These are phyloP conservation scores for Phytomonas francai DNA, from an alignment of 208 protist genomes.

Conservation along the genomic window DNA sequence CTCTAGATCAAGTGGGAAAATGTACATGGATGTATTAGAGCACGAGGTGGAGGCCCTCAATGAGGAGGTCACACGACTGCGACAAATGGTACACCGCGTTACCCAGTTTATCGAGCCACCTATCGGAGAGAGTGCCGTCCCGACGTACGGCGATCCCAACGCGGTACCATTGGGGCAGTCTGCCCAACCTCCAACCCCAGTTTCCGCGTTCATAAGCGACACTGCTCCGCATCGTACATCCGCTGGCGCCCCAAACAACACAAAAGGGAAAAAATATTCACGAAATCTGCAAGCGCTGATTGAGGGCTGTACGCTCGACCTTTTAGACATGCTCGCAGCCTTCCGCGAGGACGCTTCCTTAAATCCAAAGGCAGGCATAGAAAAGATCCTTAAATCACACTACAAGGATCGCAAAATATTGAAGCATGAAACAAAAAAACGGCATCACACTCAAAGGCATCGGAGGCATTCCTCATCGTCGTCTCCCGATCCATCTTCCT, in stretches of 20 bases:
- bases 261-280: not conserved
- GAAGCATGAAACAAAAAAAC: not conserved
- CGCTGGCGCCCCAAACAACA: not conserved
- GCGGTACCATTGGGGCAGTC: not conserved
- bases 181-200: not conserved
- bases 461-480: not conserved
- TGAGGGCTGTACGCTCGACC: not conserved
- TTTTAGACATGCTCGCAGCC: not conserved
- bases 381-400: not conserved
- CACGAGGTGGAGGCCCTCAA: slow-evolving; percentile 76
- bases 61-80: slow-evolving; percentile 77
- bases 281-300: not conserved
- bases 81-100: slow-evolving; percentile 75
- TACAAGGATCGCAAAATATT: not conserved
- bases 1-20: slow-evolving; percentile 8
- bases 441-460: not conserved
- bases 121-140: not conserved
- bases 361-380: not conserved
- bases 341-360: not conserved
- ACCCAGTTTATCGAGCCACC: slow-evolving; percentile 42
- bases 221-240: not conserved
- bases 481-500: not conserved
- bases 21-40: slow-evolving; percentile 79
- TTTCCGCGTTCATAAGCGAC: not conserved
- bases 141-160: slow-evolving; percentile 1